phyloP scores from a whole-genome alignment of 2,329 filamentous ascomycete species.

The Diaporthe ilicicola region DNA sequence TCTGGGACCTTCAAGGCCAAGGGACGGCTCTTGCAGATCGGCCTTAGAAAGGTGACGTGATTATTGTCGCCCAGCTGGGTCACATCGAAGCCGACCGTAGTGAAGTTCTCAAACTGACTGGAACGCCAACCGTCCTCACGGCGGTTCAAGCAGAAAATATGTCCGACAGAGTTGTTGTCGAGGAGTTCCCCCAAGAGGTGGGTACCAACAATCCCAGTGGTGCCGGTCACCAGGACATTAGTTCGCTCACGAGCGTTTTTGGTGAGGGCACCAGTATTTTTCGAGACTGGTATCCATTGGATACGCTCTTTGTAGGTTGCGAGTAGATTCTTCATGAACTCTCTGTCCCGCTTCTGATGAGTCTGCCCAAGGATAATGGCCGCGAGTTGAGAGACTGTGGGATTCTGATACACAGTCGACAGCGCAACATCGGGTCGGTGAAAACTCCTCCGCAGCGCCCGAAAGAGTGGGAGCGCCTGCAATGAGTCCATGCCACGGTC shows the following conservation, averaged over 20 bases:
- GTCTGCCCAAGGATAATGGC: slow-evolving; percentile 26
- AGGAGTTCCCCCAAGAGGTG: slow-evolving; percentile 37
- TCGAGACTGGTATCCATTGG: slow-evolving; percentile 30
- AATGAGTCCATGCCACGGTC: slow-evolving; percentile 35
- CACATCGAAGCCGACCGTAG: background rate
- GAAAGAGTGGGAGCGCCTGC: slow-evolving; percentile 32
- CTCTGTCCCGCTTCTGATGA: slow-evolving; percentile 19
- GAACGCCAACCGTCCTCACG: slow-evolving; percentile 33
- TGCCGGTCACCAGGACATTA: slow-evolving; percentile 41
- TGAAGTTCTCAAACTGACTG: slow-evolving; percentile 29
- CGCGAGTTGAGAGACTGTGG: slow-evolving; percentile 34
- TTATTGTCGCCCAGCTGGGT: slow-evolving; percentile 4
- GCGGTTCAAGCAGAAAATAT: slow-evolving; percentile 42
- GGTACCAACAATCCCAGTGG: slow-evolving; percentile 39
- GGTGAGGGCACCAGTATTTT: background rate
- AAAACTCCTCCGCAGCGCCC: slow-evolving; percentile 28
- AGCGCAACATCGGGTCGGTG: slow-evolving; percentile 25
- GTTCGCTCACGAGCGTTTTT: background rate
- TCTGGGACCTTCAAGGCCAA: slow-evolving; percentile 45
- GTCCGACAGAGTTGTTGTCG: slow-evolving; percentile 28
- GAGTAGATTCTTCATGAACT: slow-evolving; percentile 33
- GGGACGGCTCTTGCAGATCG: slow-evolving; percentile 33
- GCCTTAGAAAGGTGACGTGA: slow-evolving; percentile 38
- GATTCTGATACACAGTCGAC: slow-evolving; percentile 35
- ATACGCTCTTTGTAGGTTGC: slow-evolving; percentile 33